Conservation (phyloP, 768 basidiomycete species). For the Gloeophyllum trabeum region DNA sequence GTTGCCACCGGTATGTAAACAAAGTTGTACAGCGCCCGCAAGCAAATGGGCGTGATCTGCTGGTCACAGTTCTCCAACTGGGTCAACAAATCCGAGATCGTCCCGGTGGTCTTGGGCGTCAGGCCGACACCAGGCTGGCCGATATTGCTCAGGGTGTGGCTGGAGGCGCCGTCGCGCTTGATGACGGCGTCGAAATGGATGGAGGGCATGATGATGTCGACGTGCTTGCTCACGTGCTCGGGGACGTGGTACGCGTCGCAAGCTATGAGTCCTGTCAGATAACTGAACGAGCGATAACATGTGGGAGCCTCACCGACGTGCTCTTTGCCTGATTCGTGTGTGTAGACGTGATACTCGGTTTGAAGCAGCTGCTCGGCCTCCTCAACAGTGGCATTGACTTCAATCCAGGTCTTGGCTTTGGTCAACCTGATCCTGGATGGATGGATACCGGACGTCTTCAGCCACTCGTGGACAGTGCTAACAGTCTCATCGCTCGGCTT, state of each 20-base stretch:
- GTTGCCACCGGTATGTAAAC: neutral
- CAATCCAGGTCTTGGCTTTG: slow-evolving; percentile 15
- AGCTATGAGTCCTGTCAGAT: slow-evolving; percentile 3
- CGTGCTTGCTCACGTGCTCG: slow-evolving; percentile 7
- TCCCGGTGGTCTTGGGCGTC: neutral
- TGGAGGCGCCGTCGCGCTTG: neutral
- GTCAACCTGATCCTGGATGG: slow-evolving; percentile 13
- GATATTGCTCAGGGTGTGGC: neutral
- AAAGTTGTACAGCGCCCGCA: slow-evolving; percentile 27
- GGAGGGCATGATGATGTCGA: slow-evolving; percentile 10
- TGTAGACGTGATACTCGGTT: slow-evolving; percentile 9
- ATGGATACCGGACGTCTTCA: slow-evolving; percentile 17
- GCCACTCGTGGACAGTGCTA: slow-evolving; percentile 20
- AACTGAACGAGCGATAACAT: neutral
- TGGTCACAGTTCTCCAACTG: slow-evolving; percentile 10
- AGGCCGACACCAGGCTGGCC: neutral
- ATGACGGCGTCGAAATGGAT: slow-evolving; percentile 6
- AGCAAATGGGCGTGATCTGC: slow-evolving; percentile 24
- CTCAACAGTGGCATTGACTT: slow-evolving; percentile 7
- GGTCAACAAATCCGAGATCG: neutral
- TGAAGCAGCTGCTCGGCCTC: slow-evolving; percentile 9
- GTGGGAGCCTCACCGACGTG: neutral
- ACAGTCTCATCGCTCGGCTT: slow-evolving; percentile 16
- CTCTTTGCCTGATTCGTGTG: slow-evolving; percentile 1
- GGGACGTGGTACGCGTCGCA: slow-evolving; percentile 11